Evolutionary conservation across 1,284 basidiomycete species (phyloP).

Genomic region (Meira miltonrushii): DNA sequence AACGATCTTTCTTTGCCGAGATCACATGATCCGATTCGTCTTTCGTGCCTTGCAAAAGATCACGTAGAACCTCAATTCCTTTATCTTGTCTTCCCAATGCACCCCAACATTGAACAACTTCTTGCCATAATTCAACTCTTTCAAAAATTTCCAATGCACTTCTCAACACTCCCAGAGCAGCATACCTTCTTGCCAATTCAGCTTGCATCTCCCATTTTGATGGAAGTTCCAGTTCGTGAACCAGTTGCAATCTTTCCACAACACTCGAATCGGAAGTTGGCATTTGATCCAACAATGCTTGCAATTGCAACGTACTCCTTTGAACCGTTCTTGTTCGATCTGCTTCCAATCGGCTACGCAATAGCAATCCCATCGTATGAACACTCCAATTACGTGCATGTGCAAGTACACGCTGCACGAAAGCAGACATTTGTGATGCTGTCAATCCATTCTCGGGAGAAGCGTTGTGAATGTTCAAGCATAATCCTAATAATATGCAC

Average conservation of each 20-base stretch:
- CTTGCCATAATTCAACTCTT: constrained; percentile 48
- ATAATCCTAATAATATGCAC: constrained; percentile 45
- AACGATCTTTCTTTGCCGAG: constrained; percentile 12
- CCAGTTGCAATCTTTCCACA: constrained; percentile 42
- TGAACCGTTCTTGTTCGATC: constrained; percentile 47
- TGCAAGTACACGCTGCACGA: constrained; percentile 40
- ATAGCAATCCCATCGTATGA: constrained; percentile 49
- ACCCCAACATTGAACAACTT: constrained; percentile 47
- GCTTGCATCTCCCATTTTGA: constrained; percentile 51
- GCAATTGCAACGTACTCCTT: constrained; percentile 47
- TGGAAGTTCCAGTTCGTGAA: constrained; percentile 45
- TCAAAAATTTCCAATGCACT: constrained; percentile 49
- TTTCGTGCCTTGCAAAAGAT: constrained; percentile 44
- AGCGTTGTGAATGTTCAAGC: constrained; percentile 47
- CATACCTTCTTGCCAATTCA: constrained; percentile 43
- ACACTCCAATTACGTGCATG: constrained; percentile 51
- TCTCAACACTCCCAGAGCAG: constrained; percentile 43
- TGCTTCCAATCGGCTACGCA: constrained; percentile 47
- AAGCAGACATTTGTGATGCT: constrained; percentile 46
- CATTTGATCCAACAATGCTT: constrained; percentile 52
- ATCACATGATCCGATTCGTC: constrained; percentile 40
- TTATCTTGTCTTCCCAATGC: constrained; percentile 41
- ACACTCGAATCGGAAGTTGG: constrained; percentile 50
- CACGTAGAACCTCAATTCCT: constrained; percentile 43
- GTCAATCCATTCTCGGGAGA: constrained; percentile 51